Base-by-base conservation (phyloP, 768 basidiomycete species). In the Phanerochaete sordida region DNA sequence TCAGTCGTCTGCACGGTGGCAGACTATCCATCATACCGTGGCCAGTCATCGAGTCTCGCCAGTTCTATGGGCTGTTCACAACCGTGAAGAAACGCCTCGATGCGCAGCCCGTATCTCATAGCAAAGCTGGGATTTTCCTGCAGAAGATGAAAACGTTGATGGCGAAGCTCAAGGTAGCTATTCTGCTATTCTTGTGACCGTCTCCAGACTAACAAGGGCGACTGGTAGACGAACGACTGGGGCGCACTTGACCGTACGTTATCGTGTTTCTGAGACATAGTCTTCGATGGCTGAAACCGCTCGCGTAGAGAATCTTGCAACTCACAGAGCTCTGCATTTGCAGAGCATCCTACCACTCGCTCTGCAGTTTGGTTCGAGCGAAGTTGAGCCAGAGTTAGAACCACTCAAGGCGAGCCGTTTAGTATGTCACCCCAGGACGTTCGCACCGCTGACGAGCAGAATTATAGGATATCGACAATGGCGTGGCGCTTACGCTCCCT, bases 1-100 rank as follows among this genome's bases (percentile, higher is more conserved):
- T 87, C 58, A 79, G 83, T 16, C 79, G 77, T 1, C 75, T 87
- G 5, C 86, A 87, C 59, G 74, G 76, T 0, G 85, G 85, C 1
- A 76, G 76, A 54, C 64, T 87, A 6, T 75, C 74, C 37, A 86
- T 87, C 16, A 76, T 86, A 13, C 86, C 85, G 3, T 87, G 86
- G 86, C 85, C 84, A 0, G 83, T 87, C 47, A 86, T 87, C 30
- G 82, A 84, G 64, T 85, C 85, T 0, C 76, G 70, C 47, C 78
- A 84, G 24, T 87, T 87, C 66, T 87, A 87, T 60, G 73, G 68
- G 2, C 64, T 85, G n/a, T 85, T 87, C 57, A 73, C 74, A 0
- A 68, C 71, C 0, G 62, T 87, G 30, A 83, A 81, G 62, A 72
- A 69, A 52, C 71, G 72, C 2, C 66, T 87, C 5, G 81, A 86